Evolutionary conservation across 1,284 basidiomycete genomes (phyloP).

Genomic region (Irpex sp.): DNA sequence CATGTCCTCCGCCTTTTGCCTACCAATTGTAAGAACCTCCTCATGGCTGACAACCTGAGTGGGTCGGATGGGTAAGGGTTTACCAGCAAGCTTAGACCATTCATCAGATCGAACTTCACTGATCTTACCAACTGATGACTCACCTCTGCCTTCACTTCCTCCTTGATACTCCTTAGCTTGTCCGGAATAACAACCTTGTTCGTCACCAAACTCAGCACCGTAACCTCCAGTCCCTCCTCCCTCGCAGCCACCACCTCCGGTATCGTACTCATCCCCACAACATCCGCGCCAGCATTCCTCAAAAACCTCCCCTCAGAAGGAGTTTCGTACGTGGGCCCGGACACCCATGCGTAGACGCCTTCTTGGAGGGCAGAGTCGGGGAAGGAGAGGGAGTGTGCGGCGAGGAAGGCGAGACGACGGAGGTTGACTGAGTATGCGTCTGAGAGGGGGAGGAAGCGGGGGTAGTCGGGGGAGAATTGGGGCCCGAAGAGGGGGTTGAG

Average conservation of each 20-base stretch:
- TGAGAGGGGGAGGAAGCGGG: slow-evolving; percentile 77
- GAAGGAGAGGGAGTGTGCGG: slow-evolving; percentile 55
- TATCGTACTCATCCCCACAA: slow-evolving; percentile 89
- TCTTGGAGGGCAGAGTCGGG: slow-evolving; percentile 34
- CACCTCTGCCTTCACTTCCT: slow-evolving; percentile 76
- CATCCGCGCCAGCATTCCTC: slow-evolving; percentile 69
- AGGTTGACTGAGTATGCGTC: slow-evolving; percentile 68
- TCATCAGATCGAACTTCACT: slow-evolving; percentile 3
- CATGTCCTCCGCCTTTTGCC: slow-evolving; percentile 68
- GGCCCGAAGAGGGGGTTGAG: slow-evolving; percentile 79
- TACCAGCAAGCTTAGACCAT: slow-evolving; percentile 55
- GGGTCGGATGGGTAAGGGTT: slow-evolving; percentile 36
- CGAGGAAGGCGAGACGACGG: slow-evolving; percentile 66
- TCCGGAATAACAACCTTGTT: slow-evolving; percentile 80
- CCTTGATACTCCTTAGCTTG: slow-evolving; percentile 58
- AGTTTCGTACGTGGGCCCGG: slow-evolving; percentile 82
- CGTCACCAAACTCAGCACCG: slow-evolving; percentile 79
- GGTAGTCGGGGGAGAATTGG: slow-evolving; percentile 45
- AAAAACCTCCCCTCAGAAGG: slow-evolving; percentile 78
- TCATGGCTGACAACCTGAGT: slow-evolving; percentile 70
- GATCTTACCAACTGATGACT: not conserved
- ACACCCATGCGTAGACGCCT: slow-evolving; percentile 84
- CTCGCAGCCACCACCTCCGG: slow-evolving; percentile 83
- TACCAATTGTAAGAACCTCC: slow-evolving; percentile 74
- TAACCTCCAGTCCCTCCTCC: slow-evolving; percentile 69